Evolutionary conservation across 208 protist genomes (phyloP), one percentile per base, ranked within the genome.

Genomic region (Novymonas esmeraldas): DNA sequence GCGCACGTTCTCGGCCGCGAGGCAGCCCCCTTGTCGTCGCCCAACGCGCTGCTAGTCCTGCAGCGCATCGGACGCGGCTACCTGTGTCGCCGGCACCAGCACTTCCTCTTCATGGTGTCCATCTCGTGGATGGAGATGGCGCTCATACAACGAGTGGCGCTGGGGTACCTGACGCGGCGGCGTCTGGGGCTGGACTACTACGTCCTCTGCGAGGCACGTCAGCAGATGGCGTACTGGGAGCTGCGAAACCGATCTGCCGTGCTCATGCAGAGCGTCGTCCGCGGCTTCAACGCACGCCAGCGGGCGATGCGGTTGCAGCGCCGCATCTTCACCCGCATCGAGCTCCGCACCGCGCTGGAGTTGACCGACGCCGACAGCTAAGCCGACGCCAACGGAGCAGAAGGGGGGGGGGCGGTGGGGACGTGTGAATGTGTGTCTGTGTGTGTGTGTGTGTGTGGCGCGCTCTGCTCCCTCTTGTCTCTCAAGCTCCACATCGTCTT

Each of bases 241-340:
- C 48, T 60, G 65, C 70, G 82, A 2, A 79, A 84, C 56, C 24
- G 34, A 13, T 50, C 60, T 5, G 78, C 82, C 9, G 68, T 88
- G 18, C 52, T 70, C 9, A 70, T 88, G 60, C 82, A 84, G 56
- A 61, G 72, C 36, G 65, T 84, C n/a, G 64, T 78, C 52, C 70
- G 82, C 16, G 78, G 78, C 24, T 88, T 84, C 55, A 70, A 80
- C 6, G 75, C 72, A 6, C 69, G 82, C 3, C 82, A 88, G 55
- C 55, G 70, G 33, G 74, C 60, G 33, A 79, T 78, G 49, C 64
- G 72, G 13, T 31, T 76, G 31, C 75, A 88, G 73, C 70, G 82
- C 6, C 78, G 79, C 60, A 45, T 88, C 31, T 61, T 68, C 55
- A 78, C 77, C 9, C 64, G 76, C 20, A 31, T 84, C 4, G 82